Percentiles rank a stretch among this genome's conserved stretches.
Evolutionary conservation across 2,329 filamentous ascomycete species (phyloP).

Genomic region (Botrytis aclada): DNA sequence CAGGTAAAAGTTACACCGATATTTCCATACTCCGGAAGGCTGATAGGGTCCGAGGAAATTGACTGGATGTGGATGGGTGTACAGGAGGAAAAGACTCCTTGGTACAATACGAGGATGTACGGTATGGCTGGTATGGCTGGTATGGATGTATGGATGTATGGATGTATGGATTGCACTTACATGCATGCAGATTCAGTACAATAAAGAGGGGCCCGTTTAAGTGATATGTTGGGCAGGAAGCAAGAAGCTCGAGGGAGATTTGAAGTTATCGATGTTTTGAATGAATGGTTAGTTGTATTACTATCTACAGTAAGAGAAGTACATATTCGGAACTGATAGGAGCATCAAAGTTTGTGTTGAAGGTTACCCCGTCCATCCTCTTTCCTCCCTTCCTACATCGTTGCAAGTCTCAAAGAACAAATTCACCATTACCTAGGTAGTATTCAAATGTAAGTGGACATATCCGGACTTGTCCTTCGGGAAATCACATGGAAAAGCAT

Average conservation of each 20-base stretch:
- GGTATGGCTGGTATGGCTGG: neutral
- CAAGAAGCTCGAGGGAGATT: neutral
- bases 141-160: neutral
- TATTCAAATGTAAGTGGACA: neutral
- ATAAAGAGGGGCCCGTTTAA: conserved; percentile 11
- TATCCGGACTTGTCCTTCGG: neutral
- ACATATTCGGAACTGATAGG: neutral
- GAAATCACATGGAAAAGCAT: neutral
- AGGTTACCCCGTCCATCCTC: neutral
- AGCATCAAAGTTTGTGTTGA: neutral
- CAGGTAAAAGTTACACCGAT: conserved; percentile 11
- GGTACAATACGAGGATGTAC: conserved; percentile 1
- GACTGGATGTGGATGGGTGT: conserved; percentile 3
- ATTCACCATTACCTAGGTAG: neutral
- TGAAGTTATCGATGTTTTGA: conserved; percentile 7
- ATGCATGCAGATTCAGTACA: conserved; percentile 18
- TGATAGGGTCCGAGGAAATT: conserved; percentile 6
- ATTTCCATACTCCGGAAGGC: conserved; percentile 14
- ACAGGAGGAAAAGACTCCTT: neutral
- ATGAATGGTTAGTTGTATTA: neutral
- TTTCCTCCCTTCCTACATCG: neutral
- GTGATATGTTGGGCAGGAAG: conserved; percentile 14
- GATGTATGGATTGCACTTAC: neutral
- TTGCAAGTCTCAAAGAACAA: neutral
- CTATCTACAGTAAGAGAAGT: neutral